phyloP scores from a whole-genome alignment of 2,329 filamentous ascomycete genomes.

The Endothia cerciana region DNA sequence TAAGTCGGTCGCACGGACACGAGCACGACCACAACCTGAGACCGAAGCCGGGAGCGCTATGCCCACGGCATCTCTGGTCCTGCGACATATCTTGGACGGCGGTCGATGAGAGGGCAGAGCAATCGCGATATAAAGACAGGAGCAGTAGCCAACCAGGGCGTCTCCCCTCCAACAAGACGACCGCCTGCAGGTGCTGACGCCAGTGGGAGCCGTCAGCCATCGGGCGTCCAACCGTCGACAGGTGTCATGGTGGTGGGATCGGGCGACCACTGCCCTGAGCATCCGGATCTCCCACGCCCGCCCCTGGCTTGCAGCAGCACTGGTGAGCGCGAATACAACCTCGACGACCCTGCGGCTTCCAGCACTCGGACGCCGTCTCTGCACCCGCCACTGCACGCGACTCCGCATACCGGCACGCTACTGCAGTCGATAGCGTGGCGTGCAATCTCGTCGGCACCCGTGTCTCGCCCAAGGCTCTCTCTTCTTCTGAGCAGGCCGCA shows the following conservation, averaged over 20 bases:
- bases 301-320: neutral
- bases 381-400: neutral
- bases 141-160: too few species aligned
- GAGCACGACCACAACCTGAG: neutral
- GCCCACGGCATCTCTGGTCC: neutral
- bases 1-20: slow-evolving; percentile 5
- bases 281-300: neutral
- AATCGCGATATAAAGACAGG: too few species aligned
- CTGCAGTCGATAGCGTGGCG: neutral
- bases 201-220: neutral
- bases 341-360: too few species aligned
- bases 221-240: neutral
- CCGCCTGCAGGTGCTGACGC: too few species aligned
- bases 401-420: neutral
- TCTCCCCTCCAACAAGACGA: too few species aligned
- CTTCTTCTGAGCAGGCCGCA: neutral
- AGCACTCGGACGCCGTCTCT: too few species aligned
- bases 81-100: neutral
- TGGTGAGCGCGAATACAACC: too few species aligned
- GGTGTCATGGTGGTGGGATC: slow-evolving; percentile 5
- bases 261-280: slow-evolving; percentile 4
- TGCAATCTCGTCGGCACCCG: neutral
- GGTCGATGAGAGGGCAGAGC: neutral
- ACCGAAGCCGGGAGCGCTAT: neutral
- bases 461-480: too few species aligned